Evolutionary conservation across 2,329 filamentous ascomycete genomes (phyloP), one percentile per base, ranked within the genome.

Genomic region (Didymella arachidicola): DNA sequence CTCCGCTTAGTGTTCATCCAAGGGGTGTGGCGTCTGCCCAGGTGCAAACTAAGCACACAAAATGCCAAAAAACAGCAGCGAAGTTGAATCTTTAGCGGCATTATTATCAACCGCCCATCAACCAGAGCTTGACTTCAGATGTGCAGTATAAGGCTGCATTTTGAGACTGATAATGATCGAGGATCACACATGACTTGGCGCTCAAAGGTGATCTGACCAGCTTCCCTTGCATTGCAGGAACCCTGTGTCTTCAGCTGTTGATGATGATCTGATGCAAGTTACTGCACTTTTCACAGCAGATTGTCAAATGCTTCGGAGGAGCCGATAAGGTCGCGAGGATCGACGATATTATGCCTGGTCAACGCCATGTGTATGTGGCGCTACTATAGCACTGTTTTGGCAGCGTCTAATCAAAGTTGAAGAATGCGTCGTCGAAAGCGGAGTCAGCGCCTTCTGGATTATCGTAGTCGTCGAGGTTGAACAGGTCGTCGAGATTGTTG

Each of bases 401-500:
- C 38, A 25, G 10, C 4, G 18, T 45, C 36, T 69, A 65, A 11
- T 70, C 73, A 32, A 74, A 73, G 11, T 73, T 72, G 62, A 77
- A 77, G 52, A 77, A 78, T 3, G 74, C 77, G 42, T 78, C 72
- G 51, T 78, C 73, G 56, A 79, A 78, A 18, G 75, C 69, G 4
- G 72, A 74, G 14, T 64, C 65, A 8, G 39, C 56, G 16, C 45
- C 56, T 46, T 75, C 73, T 0, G 69, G 67, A 34, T 75, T 73
- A 30, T 69, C 68, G 45, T 75, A 72, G 39, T 72, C 68, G 47
- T 76, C 74, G 53, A 74, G 60, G 51, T 74, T 70, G 63, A 76
- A 76, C 4, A 77, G 64, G 26, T 76, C 74, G 7, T 77, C 72
- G 6, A 77, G 62, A 38, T 73, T 64, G 48, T 76, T 70, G 0